Base-by-base conservation (phyloP, 306 rosid genomes). In the Potentilla sterilis region DNA sequence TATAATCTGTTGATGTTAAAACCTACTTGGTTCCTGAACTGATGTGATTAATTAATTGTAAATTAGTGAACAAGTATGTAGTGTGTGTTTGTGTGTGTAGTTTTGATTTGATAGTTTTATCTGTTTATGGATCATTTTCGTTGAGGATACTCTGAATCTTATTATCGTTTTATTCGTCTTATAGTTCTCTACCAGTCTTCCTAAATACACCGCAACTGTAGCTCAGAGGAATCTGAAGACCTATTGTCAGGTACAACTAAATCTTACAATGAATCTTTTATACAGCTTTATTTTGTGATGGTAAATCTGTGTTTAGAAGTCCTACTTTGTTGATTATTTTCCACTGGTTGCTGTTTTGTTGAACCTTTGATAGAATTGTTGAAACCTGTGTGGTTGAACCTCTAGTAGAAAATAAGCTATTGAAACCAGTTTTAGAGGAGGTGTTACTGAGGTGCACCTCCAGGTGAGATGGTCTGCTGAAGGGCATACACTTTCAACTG, bases 141-240 rank as follows among this genome's bases (percentile, higher is more conserved):
- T 34, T 32, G 16, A 65, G 41, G 21, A 34, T 72, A 65, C 76
- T 81, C 37, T 74, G 54, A 75, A 35, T 64, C 46, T 44, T 80
- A 13, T 72, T 13, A 28, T 32, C 82, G 55, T 19, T 75, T 55
- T 64, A 69, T 71, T 46, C 73, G 67, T 78, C 76, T 84, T 74
- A 76, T 96, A 93, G 98, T 87, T 91, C 81, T 88, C 92, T 22
- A 55, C 84, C 77, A 82, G 69, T 88, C 92, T 93, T 69, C 97
- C 96, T 0, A 93, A 93, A 86, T 93, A 91, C 86, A 79, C 93
- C 73, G 88, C 98, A 70, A 82, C 93, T 35, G 84, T 77, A 9
- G 93, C 91, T 41, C 98, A 93, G 83, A 93, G 98, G 78, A 88
- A 88, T 80, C 81, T 93, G 21, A 93, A 93, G 79, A 83, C 69